phyloP scores from a whole-genome alignment of 78 protist species.

The Dictyostelium firmibasis region DNA sequence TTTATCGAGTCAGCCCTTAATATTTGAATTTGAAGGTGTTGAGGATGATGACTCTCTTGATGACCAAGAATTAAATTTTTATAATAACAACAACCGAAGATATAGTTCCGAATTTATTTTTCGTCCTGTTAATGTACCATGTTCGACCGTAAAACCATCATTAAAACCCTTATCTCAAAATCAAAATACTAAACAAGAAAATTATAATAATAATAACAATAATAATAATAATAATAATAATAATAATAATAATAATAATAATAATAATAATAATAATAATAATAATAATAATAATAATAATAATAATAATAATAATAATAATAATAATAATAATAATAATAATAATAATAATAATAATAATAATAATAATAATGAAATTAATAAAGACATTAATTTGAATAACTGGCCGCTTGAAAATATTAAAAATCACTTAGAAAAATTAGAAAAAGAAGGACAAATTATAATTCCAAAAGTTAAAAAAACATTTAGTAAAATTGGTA shows the following conservation, averaged over 20 bases:
- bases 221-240: neutral
- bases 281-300: neutral
- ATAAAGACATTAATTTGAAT: neutral
- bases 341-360: neutral
- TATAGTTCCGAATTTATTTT: neutral
- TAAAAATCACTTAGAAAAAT: neutral
- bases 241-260: no score
- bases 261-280: no score
- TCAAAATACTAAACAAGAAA: neutral
- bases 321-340: neutral
- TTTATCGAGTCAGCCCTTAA: conserved; percentile 19
- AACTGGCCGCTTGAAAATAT: neutral
- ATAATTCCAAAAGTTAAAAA: conserved; percentile 2
- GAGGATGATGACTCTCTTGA: neutral
- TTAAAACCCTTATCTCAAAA: neutral
- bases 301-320: neutral
- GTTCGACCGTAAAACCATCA: conserved; percentile 5
- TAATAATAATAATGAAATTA: conserved; percentile 12
- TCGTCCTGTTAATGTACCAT: neutral
- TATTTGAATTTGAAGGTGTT: neutral
- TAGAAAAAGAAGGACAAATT: neutral
- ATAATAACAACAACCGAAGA: neutral
- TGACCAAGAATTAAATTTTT: neutral
- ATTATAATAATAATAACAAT: neutral
- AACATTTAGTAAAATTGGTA: neutral